These are phyloP conservation scores for Pneumocystis jirovecii DNA, from an alignment of 1,139 yeast genomes.

Conservation along the genomic window DNA sequence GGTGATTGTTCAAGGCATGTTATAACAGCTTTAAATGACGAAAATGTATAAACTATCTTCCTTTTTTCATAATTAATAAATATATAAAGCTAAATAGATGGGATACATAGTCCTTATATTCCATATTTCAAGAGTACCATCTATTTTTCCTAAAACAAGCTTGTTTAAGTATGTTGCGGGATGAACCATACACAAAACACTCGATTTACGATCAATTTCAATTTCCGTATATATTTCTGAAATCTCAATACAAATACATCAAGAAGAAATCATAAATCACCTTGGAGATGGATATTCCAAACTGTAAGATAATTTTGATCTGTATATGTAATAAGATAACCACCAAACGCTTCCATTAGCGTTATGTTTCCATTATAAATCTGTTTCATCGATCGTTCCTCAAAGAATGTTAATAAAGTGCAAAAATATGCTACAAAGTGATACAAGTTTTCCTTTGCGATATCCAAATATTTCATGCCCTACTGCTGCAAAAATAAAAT, in stretches of 20 bases:
- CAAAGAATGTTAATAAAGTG: background rate
- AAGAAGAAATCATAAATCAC: slow-evolving; percentile 19
- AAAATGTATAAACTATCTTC: slow-evolving; percentile 47
- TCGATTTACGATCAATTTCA: slow-evolving; percentile 43
- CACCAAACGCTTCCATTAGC: slow-evolving; percentile 59
- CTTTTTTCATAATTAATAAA: slow-evolving; percentile 68
- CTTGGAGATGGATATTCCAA: slow-evolving; percentile 38
- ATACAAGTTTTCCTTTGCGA: slow-evolving; percentile 66
- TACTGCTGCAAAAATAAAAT: slow-evolving; percentile 67
- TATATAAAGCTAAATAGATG: slow-evolving; percentile 37
- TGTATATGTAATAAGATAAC: slow-evolving; percentile 50
- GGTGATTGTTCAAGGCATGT: slow-evolving; percentile 71
- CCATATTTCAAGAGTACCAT: slow-evolving; percentile 18
- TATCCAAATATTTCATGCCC: slow-evolving; percentile 60
- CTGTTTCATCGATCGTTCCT: slow-evolving; percentile 16
- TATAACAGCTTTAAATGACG: slow-evolving; percentile 29
- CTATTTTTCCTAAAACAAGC: slow-evolving; percentile 41
- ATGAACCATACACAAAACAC: slow-evolving; percentile 60
- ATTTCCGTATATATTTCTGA: slow-evolving; percentile 55
- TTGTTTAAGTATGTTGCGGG: slow-evolving; percentile 90
- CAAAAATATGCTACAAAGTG: slow-evolving; percentile 26
- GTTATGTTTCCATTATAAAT: slow-evolving; percentile 29
- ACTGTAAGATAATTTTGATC: slow-evolving; percentile 31
- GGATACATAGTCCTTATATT: slow-evolving; percentile 23
- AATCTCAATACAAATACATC: slow-evolving; percentile 30